Evolutionary conservation across 352 stramenopile species (phyloP), one percentile per base, ranked within the genome.

Genomic region (Phytophthora nicotianae): DNA sequence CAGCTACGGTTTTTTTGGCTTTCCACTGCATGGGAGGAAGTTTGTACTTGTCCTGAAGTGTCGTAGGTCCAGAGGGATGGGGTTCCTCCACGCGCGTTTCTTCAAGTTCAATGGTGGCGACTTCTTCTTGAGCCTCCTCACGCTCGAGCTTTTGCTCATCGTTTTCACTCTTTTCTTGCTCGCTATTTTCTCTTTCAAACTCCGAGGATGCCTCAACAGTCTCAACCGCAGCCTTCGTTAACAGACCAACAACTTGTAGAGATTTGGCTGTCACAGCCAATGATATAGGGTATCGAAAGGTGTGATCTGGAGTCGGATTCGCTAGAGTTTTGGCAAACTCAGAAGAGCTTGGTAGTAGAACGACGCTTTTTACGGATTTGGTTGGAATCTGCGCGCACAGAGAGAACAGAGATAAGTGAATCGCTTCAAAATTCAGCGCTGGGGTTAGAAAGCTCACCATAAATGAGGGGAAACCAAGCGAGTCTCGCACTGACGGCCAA

Each of bases 41-140:
- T 11, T 68, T 65, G 23, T 86, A 83, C 35, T 60, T 71, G 20
- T 75, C 74, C 41, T 86, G 74, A 52, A 86, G 79, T 26, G 76
- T 80, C 5, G 52, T 68, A 24, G 58, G 62, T 5, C 17, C 51
- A 21, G 26, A 42, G 6, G 5, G 7, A 27, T 16, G 13, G 0
- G 37, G n/a, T n/a, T 57, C 13, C 5, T 50, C 24, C 3, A 3
- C 7, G 7, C 24, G 29, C 9, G 5, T 49, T 9, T 62, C n/a
- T 29, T 27, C 6, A 21, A 33, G 21, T 3, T 16, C 29, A 45
- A 33, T 20, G 13, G 5, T 42, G 17, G n/a, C 8, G 19, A 14
- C 27, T 19, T 60, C 24, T 55, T 38, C 41, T 35, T 48, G 17
- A 20, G 6, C 23, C 9, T 57, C 50, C 9, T 67, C 37, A 9